Evolutionary conservation across 345 rosid species (phyloP).

Genomic region (Odontarrhena argentea): DNA sequence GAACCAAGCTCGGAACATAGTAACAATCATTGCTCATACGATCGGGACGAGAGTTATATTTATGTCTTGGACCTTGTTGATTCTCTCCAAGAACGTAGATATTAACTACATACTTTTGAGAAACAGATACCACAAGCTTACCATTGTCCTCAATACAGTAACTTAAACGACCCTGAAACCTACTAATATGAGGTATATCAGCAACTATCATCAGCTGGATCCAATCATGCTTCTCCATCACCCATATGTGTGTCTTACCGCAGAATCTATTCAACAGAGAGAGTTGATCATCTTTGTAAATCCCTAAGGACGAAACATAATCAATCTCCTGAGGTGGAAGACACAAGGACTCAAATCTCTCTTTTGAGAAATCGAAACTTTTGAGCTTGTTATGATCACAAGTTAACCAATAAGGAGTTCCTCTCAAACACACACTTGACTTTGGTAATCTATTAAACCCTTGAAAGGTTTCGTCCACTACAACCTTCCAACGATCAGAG

Average conservation of each 20-base stretch:
- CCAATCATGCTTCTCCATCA: constrained; percentile 16
- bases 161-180: too few relatives aligned
- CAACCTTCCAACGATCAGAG: constrained; percentile 15
- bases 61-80: too few relatives aligned
- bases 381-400: neutral
- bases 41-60: too few relatives aligned
- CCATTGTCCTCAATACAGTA: too few relatives aligned
- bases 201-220: neutral
- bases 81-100: neutral
- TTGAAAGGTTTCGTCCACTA: constrained; percentile 7
- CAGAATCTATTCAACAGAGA: neutral
- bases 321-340: neutral
- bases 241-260: constrained; percentile 15
- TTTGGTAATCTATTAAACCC: neutral
- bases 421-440: constrained; percentile 13
- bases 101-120: neutral
- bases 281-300: constrained; percentile 8
- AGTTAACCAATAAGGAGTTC: constrained; percentile 33
- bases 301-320: neutral
- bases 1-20: too few relatives aligned
- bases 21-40: too few relatives aligned
- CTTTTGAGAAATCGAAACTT: constrained; percentile 20
- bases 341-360: constrained; percentile 22
- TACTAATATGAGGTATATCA: neutral
- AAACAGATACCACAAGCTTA: neutral